Conservation (phyloP, 2,329 filamentous ascomycete genomes). For the Davidsoniella neocaledoniae region DNA sequence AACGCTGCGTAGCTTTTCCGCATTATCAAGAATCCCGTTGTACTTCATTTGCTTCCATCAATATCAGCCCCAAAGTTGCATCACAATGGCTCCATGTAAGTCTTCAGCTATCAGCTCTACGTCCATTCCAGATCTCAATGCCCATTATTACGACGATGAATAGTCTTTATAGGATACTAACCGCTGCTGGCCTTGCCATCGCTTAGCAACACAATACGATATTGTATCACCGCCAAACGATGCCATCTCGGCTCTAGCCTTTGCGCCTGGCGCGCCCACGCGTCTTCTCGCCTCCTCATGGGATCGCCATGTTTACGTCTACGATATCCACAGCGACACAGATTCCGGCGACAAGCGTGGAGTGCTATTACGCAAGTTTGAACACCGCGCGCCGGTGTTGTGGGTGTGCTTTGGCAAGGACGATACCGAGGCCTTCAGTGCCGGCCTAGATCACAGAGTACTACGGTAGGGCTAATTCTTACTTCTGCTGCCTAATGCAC, state of each 20-base stretch:
- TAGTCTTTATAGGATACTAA: background rate
- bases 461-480: slow-evolving; percentile 38
- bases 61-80: background rate
- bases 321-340: slow-evolving; percentile 40
- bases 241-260: slow-evolving; percentile 71
- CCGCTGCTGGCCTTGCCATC: background rate
- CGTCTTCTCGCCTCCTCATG: slow-evolving; percentile 84
- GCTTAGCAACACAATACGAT: slow-evolving; percentile 59
- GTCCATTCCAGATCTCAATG: background rate
- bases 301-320: slow-evolving; percentile 84
- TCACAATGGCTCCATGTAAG: slow-evolving; percentile 12
- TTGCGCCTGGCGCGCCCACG: slow-evolving; percentile 58
- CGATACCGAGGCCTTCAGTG: slow-evolving; percentile 71
- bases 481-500: slow-evolving; percentile 2
- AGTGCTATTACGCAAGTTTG: slow-evolving; percentile 53
- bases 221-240: slow-evolving; percentile 69
- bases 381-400: slow-evolving; percentile 71
- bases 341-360: slow-evolving; percentile 38
- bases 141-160: background rate
- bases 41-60: background rate
- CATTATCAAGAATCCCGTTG: background rate
- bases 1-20: background rate
- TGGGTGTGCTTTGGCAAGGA: slow-evolving; percentile 80
- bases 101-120: background rate
- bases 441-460: slow-evolving; percentile 75